Conservation (phyloP, 2,329 filamentous ascomycete genomes). For the Cadophora sp. region DNA sequence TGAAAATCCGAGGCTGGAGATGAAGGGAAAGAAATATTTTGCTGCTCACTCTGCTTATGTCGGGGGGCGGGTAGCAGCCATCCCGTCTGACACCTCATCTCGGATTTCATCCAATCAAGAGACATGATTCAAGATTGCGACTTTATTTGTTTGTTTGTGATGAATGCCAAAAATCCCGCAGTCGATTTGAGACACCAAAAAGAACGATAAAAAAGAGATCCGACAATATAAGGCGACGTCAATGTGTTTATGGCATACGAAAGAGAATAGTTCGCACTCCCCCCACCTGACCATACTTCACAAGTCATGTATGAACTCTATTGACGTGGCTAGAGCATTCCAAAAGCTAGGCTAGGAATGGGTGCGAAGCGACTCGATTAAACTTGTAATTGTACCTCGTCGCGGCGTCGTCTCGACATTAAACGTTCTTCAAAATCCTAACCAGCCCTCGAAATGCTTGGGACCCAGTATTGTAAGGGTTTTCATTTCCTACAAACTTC, state of each 20-base stretch:
- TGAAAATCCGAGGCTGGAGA: not conserved
- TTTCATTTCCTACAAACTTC: not conserved
- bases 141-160: too few relatives aligned
- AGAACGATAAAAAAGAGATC: too few relatives aligned
- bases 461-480: not conserved
- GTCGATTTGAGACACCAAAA: too few relatives aligned
- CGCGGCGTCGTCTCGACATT: not conserved
- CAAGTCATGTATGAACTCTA: too few relatives aligned
- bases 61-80: not conserved
- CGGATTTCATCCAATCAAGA: not conserved
- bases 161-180: too few relatives aligned
- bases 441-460: not conserved
- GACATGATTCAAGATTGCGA: too few relatives aligned
- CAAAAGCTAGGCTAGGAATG: not conserved
- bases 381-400: not conserved
- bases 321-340: not conserved
- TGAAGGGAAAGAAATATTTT: not conserved
- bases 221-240: too few relatives aligned
- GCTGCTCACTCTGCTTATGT: not conserved
- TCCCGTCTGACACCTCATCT: not conserved
- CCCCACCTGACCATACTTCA: too few relatives aligned
- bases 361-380: not conserved
- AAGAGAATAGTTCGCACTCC: too few relatives aligned
- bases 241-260: too few relatives aligned
- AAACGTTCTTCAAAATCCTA: not conserved